Conservation (phyloP, 352 stramenopile species). For the Globisporangium spiculum region DNA sequence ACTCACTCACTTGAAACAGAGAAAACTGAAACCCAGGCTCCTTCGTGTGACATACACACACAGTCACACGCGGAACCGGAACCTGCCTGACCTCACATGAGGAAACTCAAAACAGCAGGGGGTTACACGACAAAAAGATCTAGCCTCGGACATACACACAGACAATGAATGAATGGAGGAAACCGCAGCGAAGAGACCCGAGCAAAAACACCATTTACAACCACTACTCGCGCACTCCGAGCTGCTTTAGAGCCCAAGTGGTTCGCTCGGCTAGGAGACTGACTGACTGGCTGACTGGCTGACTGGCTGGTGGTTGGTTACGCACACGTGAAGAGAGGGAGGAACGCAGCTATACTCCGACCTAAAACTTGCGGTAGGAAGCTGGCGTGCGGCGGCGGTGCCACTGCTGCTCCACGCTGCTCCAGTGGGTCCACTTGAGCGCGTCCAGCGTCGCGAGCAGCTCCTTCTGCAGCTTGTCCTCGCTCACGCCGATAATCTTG, state of each 20-base stretch:
- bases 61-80: background rate
- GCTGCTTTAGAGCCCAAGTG: background rate
- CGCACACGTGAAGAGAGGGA: constrained; percentile 6
- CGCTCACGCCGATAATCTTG: constrained; percentile 50
- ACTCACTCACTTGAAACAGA: background rate
- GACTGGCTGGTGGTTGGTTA: background rate
- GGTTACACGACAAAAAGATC: constrained; percentile 1
- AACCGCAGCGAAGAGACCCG: background rate
- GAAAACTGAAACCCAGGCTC: constrained; percentile 6
- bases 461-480: constrained; percentile 55
- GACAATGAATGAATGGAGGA: background rate
- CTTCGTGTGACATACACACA: background rate
- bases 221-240: background rate
- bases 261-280: background rate
- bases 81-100: background rate
- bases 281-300: background rate
- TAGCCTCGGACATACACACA: background rate
- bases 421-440: constrained; percentile 66
- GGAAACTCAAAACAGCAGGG: constrained; percentile 3
- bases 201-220: constrained; percentile 1
- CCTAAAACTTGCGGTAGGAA: constrained; percentile 65
- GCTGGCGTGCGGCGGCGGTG: constrained; percentile 46
- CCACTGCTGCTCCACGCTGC: constrained; percentile 51
- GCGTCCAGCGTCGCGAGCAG: constrained; percentile 31
- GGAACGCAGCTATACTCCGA: background rate